Conservation (phyloP, 2,329 filamentous ascomycete genomes). For the Coccinonectria pachysandricola region DNA sequence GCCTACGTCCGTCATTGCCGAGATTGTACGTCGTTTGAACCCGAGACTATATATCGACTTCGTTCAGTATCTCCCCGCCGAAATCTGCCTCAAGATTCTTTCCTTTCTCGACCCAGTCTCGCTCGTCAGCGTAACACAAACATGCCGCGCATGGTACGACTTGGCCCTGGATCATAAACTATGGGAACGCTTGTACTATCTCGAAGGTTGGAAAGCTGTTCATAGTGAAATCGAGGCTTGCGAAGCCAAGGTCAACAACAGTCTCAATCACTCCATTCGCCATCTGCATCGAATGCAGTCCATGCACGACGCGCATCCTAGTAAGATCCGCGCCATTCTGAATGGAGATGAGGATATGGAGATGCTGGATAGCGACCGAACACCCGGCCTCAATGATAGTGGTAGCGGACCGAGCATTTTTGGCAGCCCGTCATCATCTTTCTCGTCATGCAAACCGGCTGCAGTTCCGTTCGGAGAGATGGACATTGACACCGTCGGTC, state of each 20-base stretch:
- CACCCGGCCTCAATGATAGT: slow-evolving; percentile 14
- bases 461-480: slow-evolving; percentile 19
- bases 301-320: slow-evolving; percentile 37
- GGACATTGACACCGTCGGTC: slow-evolving; percentile 18
- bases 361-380: slow-evolving; percentile 31
- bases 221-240: slow-evolving; percentile 53
- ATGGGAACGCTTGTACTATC: slow-evolving; percentile 74
- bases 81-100: slow-evolving; percentile 84
- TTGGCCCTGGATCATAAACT: slow-evolving; percentile 73
- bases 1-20: slow-evolving; percentile 67
- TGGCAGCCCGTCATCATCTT: slow-evolving; percentile 23
- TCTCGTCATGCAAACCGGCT: slow-evolving; percentile 18
- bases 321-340: slow-evolving; percentile 45
- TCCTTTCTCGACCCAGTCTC: slow-evolving; percentile 75
- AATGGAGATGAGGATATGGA: slow-evolving; percentile 39
- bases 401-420: slow-evolving; percentile 22
- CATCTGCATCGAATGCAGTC: slow-evolving; percentile 34
- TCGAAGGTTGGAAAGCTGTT: slow-evolving; percentile 78
- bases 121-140: slow-evolving; percentile 65
- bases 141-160: slow-evolving; percentile 73
- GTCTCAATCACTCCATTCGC: slow-evolving; percentile 26
- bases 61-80: slow-evolving; percentile 70
- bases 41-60: slow-evolving; percentile 91
- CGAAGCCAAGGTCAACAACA: slow-evolving; percentile 49
- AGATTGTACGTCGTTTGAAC: slow-evolving; percentile 70